A percentile compares a stretch with the other conserved stretches of the same genome.
These are phyloP conservation scores for Combretum micranthum DNA, from an alignment of 345 rosid genomes.

Conservation along the genomic window DNA sequence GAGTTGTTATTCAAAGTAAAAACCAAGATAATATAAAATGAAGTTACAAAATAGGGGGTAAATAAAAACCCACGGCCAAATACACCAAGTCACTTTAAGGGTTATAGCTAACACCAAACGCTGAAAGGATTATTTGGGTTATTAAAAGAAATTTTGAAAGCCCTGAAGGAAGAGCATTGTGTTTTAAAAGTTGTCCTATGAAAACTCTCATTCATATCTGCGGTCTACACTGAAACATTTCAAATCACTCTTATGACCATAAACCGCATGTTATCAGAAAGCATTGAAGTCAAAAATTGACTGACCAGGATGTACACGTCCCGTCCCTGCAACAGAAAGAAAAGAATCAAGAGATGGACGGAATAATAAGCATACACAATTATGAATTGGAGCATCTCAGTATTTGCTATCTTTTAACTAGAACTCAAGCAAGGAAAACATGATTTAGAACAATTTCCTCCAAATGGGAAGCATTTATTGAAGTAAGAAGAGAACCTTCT, in stretches of 20 bases:
- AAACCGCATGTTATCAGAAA: constrained; percentile 9
- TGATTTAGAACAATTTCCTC: background rate
- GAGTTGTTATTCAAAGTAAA: no score
- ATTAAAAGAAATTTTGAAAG: no score
- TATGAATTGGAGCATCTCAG: background rate
- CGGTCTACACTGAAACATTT: background rate
- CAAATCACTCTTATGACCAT: background rate
- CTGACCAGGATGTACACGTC: constrained; percentile 95
- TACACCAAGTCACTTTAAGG: no score
- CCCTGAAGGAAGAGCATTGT: no score
- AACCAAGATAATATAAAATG: no score
- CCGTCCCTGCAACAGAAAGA: constrained; percentile 76
- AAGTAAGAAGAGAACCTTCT: constrained; percentile 44
- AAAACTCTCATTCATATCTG: no score
- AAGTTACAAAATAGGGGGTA: no score
- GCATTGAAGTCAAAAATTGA: constrained; percentile 25
- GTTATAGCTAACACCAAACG: no score
- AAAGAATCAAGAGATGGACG: background rate
- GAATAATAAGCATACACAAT: background rate
- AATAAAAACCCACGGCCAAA: no score
- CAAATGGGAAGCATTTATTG: background rate
- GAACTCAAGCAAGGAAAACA: constrained; percentile 4
- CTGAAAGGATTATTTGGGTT: no score
- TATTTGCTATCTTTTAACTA: no score
- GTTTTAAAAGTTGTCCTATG: no score